Conservation (phyloP, 2,329 filamentous ascomycete species). For the Curvularia sp. region DNA sequence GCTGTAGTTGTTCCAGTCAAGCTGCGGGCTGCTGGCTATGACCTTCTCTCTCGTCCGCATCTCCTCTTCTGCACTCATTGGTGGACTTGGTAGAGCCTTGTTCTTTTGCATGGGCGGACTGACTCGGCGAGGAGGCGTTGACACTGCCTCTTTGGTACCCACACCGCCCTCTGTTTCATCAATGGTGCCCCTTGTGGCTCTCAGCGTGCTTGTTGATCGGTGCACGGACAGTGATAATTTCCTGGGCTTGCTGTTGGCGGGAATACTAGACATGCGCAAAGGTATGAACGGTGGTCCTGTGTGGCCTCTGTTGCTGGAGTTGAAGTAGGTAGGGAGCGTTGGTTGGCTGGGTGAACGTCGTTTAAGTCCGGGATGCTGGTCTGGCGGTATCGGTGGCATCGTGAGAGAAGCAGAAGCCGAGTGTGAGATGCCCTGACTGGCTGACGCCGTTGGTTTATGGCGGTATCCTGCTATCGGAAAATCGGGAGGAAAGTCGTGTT, state of each 20-base stretch:
- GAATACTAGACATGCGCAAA: conserved; percentile 46
- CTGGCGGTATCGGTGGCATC: conserved; percentile 11
- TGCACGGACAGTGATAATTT: conserved; percentile 43
- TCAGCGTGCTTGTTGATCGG: conserved; percentile 23
- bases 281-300: conserved; percentile 42
- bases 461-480: conserved; percentile 27
- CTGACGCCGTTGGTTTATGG: conserved; percentile 7
- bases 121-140: conserved; percentile 21
- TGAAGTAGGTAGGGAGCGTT: conserved; percentile 28
- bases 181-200: conserved; percentile 4
- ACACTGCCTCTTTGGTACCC: conserved; percentile 8
- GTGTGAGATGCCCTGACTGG: conserved; percentile 20
- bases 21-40: conserved; percentile 13
- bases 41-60: conserved; percentile 27
- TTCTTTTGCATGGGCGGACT: conserved; percentile 40
- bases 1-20: conserved; percentile 18
- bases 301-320: conserved; percentile 18
- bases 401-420: conserved; percentile 35
- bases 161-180: conserved; percentile 30
- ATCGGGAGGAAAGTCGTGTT: conserved; percentile 22
- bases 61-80: conserved; percentile 28
- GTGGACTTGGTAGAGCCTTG: conserved; percentile 43
- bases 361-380: conserved; percentile 14
- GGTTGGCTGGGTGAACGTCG: conserved; percentile 33
- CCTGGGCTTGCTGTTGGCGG: conserved; percentile 40